These are phyloP conservation scores for Colletotrichum costaricense DNA, from an alignment of 2,329 filamentous ascomycete genomes.

Conservation along the genomic window DNA sequence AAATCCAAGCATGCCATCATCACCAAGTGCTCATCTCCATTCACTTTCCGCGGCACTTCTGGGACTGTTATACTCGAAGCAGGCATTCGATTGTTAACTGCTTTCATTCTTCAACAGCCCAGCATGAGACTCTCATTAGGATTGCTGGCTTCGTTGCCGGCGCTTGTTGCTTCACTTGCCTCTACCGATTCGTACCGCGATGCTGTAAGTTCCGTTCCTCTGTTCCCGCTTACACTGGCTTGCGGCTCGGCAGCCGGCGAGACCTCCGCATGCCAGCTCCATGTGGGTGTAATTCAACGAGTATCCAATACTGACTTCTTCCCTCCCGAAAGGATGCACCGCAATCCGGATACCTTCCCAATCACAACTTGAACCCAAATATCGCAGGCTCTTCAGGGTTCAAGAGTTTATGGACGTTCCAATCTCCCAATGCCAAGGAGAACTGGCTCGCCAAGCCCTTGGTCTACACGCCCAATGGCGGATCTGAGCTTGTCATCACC, in stretches of 20 bases:
- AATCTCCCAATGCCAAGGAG: slow-evolving; percentile 35
- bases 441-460: slow-evolving; percentile 51
- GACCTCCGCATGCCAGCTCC: neutral
- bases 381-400: slow-evolving; percentile 47
- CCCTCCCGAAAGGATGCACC: slow-evolving; percentile 40
- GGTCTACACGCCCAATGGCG: slow-evolving; percentile 52
- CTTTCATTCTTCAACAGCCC: neutral
- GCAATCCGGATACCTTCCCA: slow-evolving; percentile 51
- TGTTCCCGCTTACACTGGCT: neutral
- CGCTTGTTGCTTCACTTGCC: slow-evolving; percentile 33
- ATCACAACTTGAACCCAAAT: slow-evolving; percentile 56
- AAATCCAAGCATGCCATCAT: neutral
- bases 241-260: neutral
- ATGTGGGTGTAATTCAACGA: neutral
- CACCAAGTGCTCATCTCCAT: neutral
- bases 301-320: neutral
- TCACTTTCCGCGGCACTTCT: neutral
- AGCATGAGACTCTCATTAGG: slow-evolving; percentile 33
- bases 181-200: slow-evolving; percentile 36
- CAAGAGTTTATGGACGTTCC: slow-evolving; percentile 46
- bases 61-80: slow-evolving; percentile 12
- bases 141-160: slow-evolving; percentile 34
- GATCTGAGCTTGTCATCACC: slow-evolving; percentile 49
- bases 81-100: slow-evolving; percentile 19
- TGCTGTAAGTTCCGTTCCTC: slow-evolving; percentile 22